Conservation (phyloP, 306 rosid species). For the Prinsepia uniflora region DNA sequence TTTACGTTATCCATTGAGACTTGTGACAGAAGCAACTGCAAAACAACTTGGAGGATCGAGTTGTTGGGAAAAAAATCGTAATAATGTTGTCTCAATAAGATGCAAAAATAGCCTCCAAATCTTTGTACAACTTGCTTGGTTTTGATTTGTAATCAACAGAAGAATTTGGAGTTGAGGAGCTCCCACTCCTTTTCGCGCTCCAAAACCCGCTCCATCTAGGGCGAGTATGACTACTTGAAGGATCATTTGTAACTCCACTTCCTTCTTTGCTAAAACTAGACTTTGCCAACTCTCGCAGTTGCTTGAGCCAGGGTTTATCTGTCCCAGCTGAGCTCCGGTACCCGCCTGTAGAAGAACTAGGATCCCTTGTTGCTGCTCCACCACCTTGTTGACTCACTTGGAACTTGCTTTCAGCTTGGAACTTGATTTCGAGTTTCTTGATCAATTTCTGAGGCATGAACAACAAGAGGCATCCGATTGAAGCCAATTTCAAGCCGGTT, state of each 20-base stretch:
- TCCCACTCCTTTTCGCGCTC: conserved; percentile 62
- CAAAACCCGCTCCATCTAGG: conserved; percentile 53
- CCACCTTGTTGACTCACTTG: conserved; percentile 31
- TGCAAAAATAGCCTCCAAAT: conserved; percentile 90
- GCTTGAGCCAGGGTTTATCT: conserved; percentile 66
- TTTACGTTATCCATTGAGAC: neutral
- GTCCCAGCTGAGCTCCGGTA: conserved; percentile 31
- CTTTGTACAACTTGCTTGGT: conserved; percentile 48
- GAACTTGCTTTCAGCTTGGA: conserved; percentile 36
- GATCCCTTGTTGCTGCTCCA: conserved; percentile 25
- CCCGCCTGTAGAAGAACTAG: conserved; percentile 27
- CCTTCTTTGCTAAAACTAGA: conserved; percentile 69
- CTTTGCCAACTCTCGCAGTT: conserved; percentile 59
- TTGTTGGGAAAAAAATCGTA: neutral
- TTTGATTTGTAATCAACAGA: conserved; percentile 58
- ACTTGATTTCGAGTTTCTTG: conserved; percentile 48
- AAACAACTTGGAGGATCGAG: neutral
- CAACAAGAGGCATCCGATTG: conserved; percentile 49
- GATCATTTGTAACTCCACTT: conserved; percentile 46
- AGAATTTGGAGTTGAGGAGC: conserved; percentile 46
- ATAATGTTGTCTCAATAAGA: conserved; percentile 45
- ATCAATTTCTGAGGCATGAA: conserved; percentile 54
- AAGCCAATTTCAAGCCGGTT: conserved; percentile 56
- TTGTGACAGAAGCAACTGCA: neutral
- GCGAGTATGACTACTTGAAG: conserved; percentile 58